Evolutionary conservation across 371 early-diverging fungal genomes (phyloP), one percentile per base, ranked within the genome.

Genomic region (Mucor piriformis): DNA sequence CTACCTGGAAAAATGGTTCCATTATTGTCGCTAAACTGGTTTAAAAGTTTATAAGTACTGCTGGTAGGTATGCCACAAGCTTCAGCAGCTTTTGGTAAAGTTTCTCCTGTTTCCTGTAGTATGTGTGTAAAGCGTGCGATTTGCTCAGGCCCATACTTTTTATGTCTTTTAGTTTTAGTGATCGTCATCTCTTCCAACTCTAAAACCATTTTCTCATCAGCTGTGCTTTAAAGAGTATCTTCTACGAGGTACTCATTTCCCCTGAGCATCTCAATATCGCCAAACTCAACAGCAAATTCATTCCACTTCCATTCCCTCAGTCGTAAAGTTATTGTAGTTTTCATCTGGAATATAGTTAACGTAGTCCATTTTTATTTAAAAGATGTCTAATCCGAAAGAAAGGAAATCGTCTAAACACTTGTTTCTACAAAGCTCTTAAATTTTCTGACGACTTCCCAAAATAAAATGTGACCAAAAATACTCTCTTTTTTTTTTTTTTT

Each of bases 241-340:
- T 53, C 40, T 55, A 55, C 18, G 44, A 32, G 44, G 32, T 47
- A 56, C 48, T 56, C 57, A 56, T 56, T 47, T 56, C 33, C 55
- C 47, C 47, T 57, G 32, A n/a, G n/a, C n/a, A n/a, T n/a, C n/a
- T n/a, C n/a, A n/a, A 48, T 57, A 24, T 57, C 24, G 24, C 27
- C 57, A 38, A 57, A 57, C 47, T 48, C 57, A 57, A 57, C 57
- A 57, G 49, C 32, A 46, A 46, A 48, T 50, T 49, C 49, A 57
- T 49, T 50, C n/a, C 8, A 49, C 38, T 29, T 57, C 50, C 50
- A 34, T 48, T 47, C 20, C 6, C 56, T 56, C 56, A 56, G 56
- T 46, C 23, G 46, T 55, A 55, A 55, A 55, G 33, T 18, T 46
- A 55, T 55, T 55, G 56, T 55, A 55, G 47, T 46, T 55, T 55